Conservation (phyloP, 106 monocot genomes). For the Dactylorhiza incarnata region DNA sequence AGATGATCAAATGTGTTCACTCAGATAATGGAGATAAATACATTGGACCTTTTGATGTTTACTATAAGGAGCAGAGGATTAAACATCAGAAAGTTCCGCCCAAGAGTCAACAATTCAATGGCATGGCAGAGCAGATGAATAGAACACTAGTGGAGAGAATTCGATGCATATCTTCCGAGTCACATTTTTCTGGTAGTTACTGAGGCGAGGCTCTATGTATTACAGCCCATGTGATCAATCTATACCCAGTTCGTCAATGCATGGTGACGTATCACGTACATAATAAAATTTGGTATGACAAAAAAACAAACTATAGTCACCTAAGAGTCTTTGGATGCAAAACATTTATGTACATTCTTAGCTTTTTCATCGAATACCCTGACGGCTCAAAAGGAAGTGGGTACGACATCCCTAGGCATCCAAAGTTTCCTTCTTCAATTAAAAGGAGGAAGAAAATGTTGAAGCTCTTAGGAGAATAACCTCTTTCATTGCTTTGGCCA, state of each 20-base stretch:
- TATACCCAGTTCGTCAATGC: background rate
- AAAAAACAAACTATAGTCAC: background rate
- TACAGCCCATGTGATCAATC: conserved; percentile 1
- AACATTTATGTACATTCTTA: background rate
- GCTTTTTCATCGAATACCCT: background rate
- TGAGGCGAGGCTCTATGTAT: conserved; percentile 2
- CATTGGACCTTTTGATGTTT: conserved; percentile 5
- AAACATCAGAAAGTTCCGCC: conserved; percentile 5
- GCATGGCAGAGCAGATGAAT: conserved; percentile 4
- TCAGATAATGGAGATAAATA: conserved; percentile 3
- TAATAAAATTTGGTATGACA: background rate
- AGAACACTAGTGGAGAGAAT: background rate
- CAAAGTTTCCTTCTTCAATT: no score
- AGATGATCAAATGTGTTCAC: background rate
- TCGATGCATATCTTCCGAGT: background rate
- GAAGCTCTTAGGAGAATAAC: no score
- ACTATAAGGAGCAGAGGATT: background rate
- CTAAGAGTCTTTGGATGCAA: background rate
- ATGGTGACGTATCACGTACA: background rate
- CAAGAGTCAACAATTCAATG: conserved; percentile 11
- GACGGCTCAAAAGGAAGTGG: background rate
- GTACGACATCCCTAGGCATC: background rate
- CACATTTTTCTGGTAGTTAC: background rate
- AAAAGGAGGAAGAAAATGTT: no score
- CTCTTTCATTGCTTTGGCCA: no score